A percentile compares a stretch with the other conserved stretches of the same genome.
Evolutionary conservation across 2,329 filamentous ascomycete species (phyloP).

Genomic region (Neopestalotiopsis sp.): DNA sequence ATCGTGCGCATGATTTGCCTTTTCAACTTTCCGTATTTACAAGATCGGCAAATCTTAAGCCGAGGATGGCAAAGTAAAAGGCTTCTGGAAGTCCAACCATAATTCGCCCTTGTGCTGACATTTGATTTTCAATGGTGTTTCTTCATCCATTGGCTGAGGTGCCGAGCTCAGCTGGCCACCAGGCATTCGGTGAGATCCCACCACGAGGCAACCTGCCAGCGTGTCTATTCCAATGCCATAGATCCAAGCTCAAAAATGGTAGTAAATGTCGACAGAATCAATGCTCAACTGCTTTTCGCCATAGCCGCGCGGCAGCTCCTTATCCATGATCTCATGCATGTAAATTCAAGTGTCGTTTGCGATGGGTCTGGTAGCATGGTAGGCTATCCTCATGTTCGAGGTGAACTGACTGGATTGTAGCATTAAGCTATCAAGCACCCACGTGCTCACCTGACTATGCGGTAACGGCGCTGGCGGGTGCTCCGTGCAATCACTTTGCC

Average conservation of each 20-base stretch:
- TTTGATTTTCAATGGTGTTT: neutral
- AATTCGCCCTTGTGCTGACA: neutral
- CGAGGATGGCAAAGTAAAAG: neutral
- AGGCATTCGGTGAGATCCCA: neutral
- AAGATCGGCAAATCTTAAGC: neutral
- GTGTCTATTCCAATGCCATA: neutral
- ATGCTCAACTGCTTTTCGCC: neutral
- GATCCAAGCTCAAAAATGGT: neutral
- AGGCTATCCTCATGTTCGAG: neutral
- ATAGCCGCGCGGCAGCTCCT: too few species aligned
- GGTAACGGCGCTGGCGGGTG: neutral
- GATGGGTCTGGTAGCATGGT: too few species aligned
- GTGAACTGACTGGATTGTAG: neutral
- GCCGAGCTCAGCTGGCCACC: neutral
- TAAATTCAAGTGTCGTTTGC: too few species aligned
- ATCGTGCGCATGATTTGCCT: neutral
- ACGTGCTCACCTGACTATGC: neutral
- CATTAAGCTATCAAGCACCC: neutral
- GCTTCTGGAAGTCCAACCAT: neutral
- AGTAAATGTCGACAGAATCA: neutral
- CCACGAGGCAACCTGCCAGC: neutral
- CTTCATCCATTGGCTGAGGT: neutral
- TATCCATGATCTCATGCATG: too few species aligned
- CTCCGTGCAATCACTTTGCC: neutral
- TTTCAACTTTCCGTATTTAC: neutral